A percentile compares a stretch with the other conserved stretches of the same genome.
Evolutionary conservation across 441 rosid genomes (phyloP).

Genomic region (Capsella rubella): DNA sequence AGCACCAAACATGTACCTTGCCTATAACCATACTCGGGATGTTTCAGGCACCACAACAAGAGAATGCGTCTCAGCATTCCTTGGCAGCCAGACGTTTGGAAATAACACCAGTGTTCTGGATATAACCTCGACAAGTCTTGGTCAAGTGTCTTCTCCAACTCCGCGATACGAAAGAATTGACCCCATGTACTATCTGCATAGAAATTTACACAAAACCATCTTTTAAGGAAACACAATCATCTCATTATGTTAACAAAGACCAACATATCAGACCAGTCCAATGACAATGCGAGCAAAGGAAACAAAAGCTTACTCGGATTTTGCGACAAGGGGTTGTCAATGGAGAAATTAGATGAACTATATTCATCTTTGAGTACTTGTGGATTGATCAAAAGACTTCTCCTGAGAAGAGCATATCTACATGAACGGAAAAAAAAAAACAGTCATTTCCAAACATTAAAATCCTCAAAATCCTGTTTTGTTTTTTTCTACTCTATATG

Average conservation of each 20-base stretch:
- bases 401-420: conserved; percentile 80
- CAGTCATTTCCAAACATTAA: not conserved
- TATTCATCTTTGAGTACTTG: conserved; percentile 56
- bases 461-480: not conserved
- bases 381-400: conserved; percentile 70
- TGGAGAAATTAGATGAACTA: conserved; percentile 57
- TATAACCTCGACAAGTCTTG: conserved; percentile 84
- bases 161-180: conserved; percentile 79
- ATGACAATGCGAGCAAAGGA: not conserved
- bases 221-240: no score
- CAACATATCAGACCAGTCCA: not conserved
- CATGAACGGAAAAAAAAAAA: not conserved
- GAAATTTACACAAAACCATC: not conserved
- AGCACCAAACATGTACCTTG: conserved; percentile 57
- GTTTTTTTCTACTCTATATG: not conserved
- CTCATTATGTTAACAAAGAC: no score
- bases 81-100: conserved; percentile 83
- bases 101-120: conserved; percentile 84
- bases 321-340: conserved; percentile 83
- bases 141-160: conserved; percentile 83
- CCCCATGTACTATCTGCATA: conserved; percentile 87
- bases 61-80: conserved; percentile 82
- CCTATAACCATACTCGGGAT: conserved; percentile 82
- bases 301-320: conserved; percentile 63
- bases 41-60: conserved; percentile 82